Percentiles rank a stretch among this genome's conserved stretches.
Conservation (phyloP, 768 basidiomycete genomes). For the Dentipellis sp. region DNA sequence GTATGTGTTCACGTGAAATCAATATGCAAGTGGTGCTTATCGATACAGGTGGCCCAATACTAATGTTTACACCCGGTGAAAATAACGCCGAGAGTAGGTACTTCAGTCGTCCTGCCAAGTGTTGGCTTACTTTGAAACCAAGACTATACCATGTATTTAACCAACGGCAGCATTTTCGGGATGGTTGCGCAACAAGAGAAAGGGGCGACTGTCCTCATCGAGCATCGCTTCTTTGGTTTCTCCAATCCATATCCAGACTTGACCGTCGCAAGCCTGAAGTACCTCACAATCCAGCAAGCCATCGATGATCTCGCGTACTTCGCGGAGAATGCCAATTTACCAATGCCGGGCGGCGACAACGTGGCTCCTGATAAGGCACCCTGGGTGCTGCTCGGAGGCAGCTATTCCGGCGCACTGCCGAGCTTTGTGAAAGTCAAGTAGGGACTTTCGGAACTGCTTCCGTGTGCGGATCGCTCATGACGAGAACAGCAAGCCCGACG, state of each 20-base stretch:
- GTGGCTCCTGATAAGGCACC: constrained; percentile 41
- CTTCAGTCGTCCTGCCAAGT: not conserved
- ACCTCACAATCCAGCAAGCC: constrained; percentile 66
- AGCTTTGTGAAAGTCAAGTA: constrained; percentile 31
- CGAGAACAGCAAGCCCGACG: constrained; percentile 37
- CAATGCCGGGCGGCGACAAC: constrained; percentile 56
- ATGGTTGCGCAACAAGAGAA: constrained; percentile 56
- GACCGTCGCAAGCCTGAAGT: constrained; percentile 41
- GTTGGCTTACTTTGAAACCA: not conserved
- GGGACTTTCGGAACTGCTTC: not conserved
- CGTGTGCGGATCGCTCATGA: not conserved
- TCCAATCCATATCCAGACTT: constrained; percentile 63
- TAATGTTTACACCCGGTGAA: constrained; percentile 62
- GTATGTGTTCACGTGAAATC: constrained; percentile 8
- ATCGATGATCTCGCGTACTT: constrained; percentile 68
- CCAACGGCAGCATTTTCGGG: constrained; percentile 55
- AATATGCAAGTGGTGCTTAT: not conserved
- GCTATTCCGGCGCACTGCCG: constrained; percentile 46
- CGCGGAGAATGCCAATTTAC: constrained; percentile 51
- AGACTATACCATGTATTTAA: constrained; percentile 40
- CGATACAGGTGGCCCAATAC: constrained; percentile 39
- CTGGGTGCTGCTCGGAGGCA: constrained; percentile 34
- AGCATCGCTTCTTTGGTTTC: constrained; percentile 67
- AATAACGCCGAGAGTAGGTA: constrained; percentile 32
- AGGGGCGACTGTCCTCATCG: constrained; percentile 56